Conservation (phyloP, 306 rosid species). For the Medicago truncatula region DNA sequence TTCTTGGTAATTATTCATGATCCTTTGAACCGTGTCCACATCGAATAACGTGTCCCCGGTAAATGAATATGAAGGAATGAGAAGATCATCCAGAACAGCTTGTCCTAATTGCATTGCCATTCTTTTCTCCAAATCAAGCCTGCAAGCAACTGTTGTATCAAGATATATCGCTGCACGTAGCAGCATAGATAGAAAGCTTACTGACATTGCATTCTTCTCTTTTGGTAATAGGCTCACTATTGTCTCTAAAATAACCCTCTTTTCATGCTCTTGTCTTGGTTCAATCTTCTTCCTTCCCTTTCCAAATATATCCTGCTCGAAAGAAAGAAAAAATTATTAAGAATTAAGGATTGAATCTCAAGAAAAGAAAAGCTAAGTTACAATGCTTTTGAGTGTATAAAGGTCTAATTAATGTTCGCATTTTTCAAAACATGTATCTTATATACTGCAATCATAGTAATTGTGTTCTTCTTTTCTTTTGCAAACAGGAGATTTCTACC, state of each 20-base stretch:
- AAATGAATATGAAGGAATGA: constrained; percentile 82
- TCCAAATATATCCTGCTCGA: constrained; percentile 67
- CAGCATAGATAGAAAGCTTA: constrained; percentile 93
- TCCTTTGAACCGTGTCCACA: constrained; percentile 82
- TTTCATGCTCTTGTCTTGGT: constrained; percentile 76
- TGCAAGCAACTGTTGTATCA: constrained; percentile 94
- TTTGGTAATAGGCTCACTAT: constrained; percentile 86
- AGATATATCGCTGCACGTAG: constrained; percentile 77
- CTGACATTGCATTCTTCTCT: constrained; percentile 79
- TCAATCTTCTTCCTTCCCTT: constrained; percentile 89
- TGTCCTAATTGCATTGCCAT: constrained; percentile 77
- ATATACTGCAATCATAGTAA: background rate
- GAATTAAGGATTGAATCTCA: background rate
- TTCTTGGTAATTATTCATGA: constrained; percentile 71
- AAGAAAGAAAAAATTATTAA: too few species aligned
- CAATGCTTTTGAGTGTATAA: background rate
- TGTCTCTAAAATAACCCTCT: constrained; percentile 90
- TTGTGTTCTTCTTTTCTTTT: background rate
- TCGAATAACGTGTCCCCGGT: constrained; percentile 86
- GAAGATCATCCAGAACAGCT: constrained; percentile 87
- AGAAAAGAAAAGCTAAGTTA: background rate
- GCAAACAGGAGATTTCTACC: background rate
- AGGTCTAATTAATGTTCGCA: background rate
- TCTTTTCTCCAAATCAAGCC: constrained; percentile 92
- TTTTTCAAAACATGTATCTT: background rate